These are phyloP conservation scores for Boletellus sp. DNA, from an alignment of 1,284 basidiomycete species.

Conservation along the genomic window DNA sequence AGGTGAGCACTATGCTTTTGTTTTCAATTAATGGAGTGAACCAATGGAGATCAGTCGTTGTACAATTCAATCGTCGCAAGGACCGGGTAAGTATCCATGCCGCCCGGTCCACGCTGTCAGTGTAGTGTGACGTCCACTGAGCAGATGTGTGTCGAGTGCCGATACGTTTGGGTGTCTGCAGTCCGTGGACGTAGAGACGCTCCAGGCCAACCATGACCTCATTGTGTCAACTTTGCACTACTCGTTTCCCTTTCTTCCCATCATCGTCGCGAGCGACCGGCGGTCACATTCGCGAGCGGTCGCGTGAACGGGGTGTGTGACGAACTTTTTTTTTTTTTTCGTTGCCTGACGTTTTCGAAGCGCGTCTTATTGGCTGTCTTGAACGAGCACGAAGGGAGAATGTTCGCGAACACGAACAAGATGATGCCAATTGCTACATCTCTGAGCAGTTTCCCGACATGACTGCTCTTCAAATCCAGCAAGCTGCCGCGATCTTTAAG, in stretches of 20 bases:
- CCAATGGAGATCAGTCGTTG: slow-evolving; percentile 7
- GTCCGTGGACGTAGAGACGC: slow-evolving; percentile 12
- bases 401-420: slow-evolving; percentile 12
- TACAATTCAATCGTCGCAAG: slow-evolving; percentile 17
- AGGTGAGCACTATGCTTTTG: slow-evolving; percentile 4
- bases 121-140: too few species aligned
- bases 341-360: too few species aligned
- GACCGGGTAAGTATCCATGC: slow-evolving; percentile 10
- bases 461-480: slow-evolving; percentile 4
- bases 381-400: slow-evolving; percentile 20
- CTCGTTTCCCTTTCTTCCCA: slow-evolving; percentile 28
- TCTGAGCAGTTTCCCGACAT: slow-evolving; percentile 22
- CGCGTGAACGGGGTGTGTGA: slow-evolving; percentile 8
- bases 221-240: slow-evolving; percentile 20
- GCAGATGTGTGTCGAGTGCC: slow-evolving; percentile 23
- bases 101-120: not conserved
- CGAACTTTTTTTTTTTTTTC: too few species aligned
- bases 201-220: slow-evolving; percentile 22
- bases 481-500: slow-evolving; percentile 13
- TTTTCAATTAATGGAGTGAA: not conserved
- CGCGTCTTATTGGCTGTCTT: slow-evolving; percentile 3
- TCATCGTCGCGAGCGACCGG: slow-evolving; percentile 34
- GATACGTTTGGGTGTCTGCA: slow-evolving; percentile 30
- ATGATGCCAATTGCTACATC: slow-evolving; percentile 13
- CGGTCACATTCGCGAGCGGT: slow-evolving; percentile 23